Base-by-base conservation (phyloP, 2,329 filamentous ascomycete genomes). In the Penicillium paneum region DNA sequence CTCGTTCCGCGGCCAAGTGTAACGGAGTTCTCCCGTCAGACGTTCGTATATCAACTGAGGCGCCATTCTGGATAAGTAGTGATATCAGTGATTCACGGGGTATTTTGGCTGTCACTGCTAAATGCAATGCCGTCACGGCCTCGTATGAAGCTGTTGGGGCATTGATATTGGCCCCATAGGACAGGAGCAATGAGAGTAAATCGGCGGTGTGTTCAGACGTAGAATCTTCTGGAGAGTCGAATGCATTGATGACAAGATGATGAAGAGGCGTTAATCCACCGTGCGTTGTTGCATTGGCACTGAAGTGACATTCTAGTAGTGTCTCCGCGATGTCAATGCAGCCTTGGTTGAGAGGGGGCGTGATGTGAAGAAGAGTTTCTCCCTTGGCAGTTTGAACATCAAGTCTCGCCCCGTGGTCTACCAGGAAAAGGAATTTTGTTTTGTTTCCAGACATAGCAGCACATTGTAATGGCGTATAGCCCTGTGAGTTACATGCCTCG, bases 351-450 rank as follows among this genome's bases (percentile, higher is more conserved):
- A 44, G 6, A 0, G 67, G 65, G 0, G 67, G 66, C 0, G 67
- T 69, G 8, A 71, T 61, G 21, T 71, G 69, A 5, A 71, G 63
- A 7, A 71, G 38, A 1, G 59, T 64, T 39, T 71, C 68, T 1
- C 62, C 67, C 10, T 62, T 65, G 1, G 67, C 55, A 2, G 68
- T 71, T 17, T 67, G 36, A 1, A 68, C 44, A 15, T 62, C 56
- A 0, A 64, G 29, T 1, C 64, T 67, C 5, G 67, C 68, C 0
- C 67, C 67, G 3, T 49, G 24, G 0, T 60, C 56, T 0, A 69
- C 21, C 1, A 71, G 55, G 32, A 64, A 64, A 0, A 55, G 26
- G 36, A 70, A 68, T 62, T 67, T 67, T 0, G 24, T n/a, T 28
- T 62, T 66, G 52, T 71, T 71, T 1, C 66, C 67, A 6, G n/a